Evolutionary conservation across 176 grass and related monocot genomes (phyloP), one percentile per base, ranked within the genome.

Genomic region (Raddia guianensis): DNA sequence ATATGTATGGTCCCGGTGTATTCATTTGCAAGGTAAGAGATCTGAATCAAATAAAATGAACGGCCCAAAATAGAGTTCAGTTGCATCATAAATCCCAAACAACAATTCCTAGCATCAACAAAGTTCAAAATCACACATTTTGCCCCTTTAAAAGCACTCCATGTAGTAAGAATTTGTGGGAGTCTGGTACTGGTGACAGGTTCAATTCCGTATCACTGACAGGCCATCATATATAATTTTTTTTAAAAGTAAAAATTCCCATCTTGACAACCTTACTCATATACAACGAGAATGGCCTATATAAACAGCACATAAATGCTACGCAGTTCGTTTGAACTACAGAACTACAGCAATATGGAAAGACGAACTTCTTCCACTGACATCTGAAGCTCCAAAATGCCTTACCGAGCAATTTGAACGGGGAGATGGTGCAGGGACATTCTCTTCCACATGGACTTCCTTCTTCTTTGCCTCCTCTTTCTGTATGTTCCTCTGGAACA

Each of bases 391-490:
- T 63, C 12, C 48, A 44, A 15, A 63, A 52, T 5, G 62, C 21
- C 60, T 74, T 86, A 91, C 92, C 46, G 86, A 86, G 75, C 86
- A 88, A 86, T 94, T 92, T 7, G 95, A 98, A 35, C 95, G 88
- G 10, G 92, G 92, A 63, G 95, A 94, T 51, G 95, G 95, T n/a
- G 92, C 87, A 51, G 92, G 88, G 35, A 91, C 88, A 75, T 94
- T 98, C 60, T 98, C 95, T 6, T 98, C 95, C 6, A 94, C 77
- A 59, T 98, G 90, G 43, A 98, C 90, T 65, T 98, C 95, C 86
- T 98, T 98, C 92, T 98, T 98, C 83, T 98, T 98, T 0, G 95
- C 95, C 70, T 98, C 95, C 78, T 98, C 95, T 81, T 92, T 98
- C 80, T 94, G 90, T 60, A 98, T 98, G 56, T 58, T 92, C 76